Evolutionary conservation across 2,329 filamentous ascomycete genomes (phyloP), one percentile per base, ranked within the genome.

Genomic region (Trichoderma cornu-damae): DNA sequence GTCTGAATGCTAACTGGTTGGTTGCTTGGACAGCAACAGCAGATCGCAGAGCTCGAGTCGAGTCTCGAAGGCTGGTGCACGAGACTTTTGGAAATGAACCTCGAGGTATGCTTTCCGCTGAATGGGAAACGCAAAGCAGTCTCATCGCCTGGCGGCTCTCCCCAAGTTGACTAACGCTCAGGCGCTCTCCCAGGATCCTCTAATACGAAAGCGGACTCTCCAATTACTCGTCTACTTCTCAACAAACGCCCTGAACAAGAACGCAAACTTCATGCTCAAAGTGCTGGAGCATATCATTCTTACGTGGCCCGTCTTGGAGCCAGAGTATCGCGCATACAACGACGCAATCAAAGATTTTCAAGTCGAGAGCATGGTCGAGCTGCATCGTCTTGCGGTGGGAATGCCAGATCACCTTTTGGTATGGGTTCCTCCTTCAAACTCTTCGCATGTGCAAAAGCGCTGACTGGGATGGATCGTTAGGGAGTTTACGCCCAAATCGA

Each of bases 341-440:
- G 94, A 97, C 62, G 87, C 92, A 1, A 88, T 96, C 34, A 94
- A 92, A 67, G 90, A 95, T 58, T 79, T 99, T 14, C 91, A 96
- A 68, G 83, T 82, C 3, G 84, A 95, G 66, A 89, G 90, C 65
- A 90, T 91, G 71, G 81, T 90, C 57, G 93, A 99, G 70, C 79
- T 97, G 59, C 91, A 96, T 66, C 84, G 92, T 57, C 78, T 99
- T 38, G 93, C 93, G 6, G 85, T 89, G 61, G 90, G 91, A 65
- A 96, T 96, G 80, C 88, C 94, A 0, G 89, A 97, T 69, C 88
- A 96, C 68, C 85, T 99, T 61, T 79, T 94, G 65, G 82, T 88
- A 74, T 73, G 56, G n/a, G n/a, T 22, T 18, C 20, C 7, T 7
- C 9, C 26, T 7, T 9, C 2, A 14, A 4, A n/a, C 3, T 20